Percentiles rank a stretch among this genome's conserved stretches.
These are phyloP conservation scores for Termitomyces sp. DNA, from an alignment of 768 basidiomycete genomes.

Conservation along the genomic window DNA sequence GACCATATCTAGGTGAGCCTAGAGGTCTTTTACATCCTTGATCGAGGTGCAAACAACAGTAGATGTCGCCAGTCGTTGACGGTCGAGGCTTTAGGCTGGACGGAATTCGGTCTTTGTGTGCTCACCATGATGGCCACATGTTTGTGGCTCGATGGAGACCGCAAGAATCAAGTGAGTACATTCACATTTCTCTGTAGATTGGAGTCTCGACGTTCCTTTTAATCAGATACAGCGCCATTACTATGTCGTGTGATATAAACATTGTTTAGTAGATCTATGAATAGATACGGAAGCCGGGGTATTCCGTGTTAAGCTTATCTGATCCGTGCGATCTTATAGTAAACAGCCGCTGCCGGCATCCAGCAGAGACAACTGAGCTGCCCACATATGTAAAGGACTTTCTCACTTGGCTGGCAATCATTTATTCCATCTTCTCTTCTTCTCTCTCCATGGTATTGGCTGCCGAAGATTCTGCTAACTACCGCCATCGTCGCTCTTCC, in stretches of 20 bases:
- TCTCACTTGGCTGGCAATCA: neutral
- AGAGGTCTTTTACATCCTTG: neutral
- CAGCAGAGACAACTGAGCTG: neutral
- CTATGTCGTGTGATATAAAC: slow-evolving; percentile 5
- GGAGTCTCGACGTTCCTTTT: neutral
- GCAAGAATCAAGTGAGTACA: slow-evolving; percentile 18
- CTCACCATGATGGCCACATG: slow-evolving; percentile 52
- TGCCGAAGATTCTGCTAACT: neutral
- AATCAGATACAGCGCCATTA: neutral
- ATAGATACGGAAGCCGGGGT: neutral
- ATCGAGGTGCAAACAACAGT: neutral
- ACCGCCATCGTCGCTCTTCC: slow-evolving; percentile 20
- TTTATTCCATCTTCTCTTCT: neutral
- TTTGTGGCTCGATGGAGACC: slow-evolving; percentile 26
- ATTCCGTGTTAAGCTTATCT: neutral
- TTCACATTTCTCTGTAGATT: neutral
- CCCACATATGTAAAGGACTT: slow-evolving; percentile 4
- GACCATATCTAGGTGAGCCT: slow-evolving; percentile 43
- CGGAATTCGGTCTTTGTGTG: slow-evolving; percentile 59
- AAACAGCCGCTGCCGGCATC: neutral
- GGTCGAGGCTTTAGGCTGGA: slow-evolving; percentile 72
- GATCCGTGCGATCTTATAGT: neutral
- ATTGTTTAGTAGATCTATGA: neutral
- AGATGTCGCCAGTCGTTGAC: slow-evolving; percentile 72
- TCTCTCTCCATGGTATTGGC: neutral